A percentile compares a stretch with the other conserved stretches of the same genome.
Conservation (phyloP, 2,329 filamentous ascomycete species). For the Graphium sp. region DNA sequence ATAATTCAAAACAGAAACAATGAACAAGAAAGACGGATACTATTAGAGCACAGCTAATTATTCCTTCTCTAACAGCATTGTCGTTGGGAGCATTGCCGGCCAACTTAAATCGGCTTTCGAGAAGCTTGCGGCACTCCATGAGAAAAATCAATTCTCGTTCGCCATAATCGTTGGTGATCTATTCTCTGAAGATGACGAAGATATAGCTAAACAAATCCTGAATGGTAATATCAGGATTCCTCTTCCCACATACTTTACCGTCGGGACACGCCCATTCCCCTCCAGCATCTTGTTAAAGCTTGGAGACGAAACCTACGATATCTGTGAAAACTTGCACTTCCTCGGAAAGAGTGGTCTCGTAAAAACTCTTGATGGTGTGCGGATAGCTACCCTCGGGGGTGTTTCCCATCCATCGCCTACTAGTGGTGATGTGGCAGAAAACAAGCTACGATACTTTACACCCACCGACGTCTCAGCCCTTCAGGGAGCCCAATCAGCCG, state of each 20-base stretch:
- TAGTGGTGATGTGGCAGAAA: no score
- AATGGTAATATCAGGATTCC: constrained; percentile 57
- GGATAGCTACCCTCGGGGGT: constrained; percentile 81
- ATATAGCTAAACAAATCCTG: constrained; percentile 34
- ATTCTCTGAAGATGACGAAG: constrained; percentile 46
- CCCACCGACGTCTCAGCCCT: constrained; percentile 44
- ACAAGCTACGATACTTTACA: no score
- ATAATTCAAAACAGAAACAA: no score
- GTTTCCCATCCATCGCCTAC: no score
- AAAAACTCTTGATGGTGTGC: constrained; percentile 78
- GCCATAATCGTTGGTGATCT: constrained; percentile 74
- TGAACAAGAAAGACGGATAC: constrained; percentile 4
- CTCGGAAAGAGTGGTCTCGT: constrained; percentile 74
- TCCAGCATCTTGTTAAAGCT: constrained; percentile 54
- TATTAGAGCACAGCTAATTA: no score
- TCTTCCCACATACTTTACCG: constrained; percentile 78
- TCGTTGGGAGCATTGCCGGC: constrained; percentile 71
- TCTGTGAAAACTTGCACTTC: constrained; percentile 84
- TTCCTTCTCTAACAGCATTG: no score
- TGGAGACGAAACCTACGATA: constrained; percentile 48
- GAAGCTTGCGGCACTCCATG: constrained; percentile 65
- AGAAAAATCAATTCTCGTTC: constrained; percentile 78
- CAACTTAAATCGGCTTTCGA: constrained; percentile 58
- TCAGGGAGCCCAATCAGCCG: constrained; percentile 58
- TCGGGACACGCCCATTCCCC: constrained; percentile 61